Evolutionary conservation across 306 rosid species (phyloP).

Genomic region (Neltuma alba): DNA sequence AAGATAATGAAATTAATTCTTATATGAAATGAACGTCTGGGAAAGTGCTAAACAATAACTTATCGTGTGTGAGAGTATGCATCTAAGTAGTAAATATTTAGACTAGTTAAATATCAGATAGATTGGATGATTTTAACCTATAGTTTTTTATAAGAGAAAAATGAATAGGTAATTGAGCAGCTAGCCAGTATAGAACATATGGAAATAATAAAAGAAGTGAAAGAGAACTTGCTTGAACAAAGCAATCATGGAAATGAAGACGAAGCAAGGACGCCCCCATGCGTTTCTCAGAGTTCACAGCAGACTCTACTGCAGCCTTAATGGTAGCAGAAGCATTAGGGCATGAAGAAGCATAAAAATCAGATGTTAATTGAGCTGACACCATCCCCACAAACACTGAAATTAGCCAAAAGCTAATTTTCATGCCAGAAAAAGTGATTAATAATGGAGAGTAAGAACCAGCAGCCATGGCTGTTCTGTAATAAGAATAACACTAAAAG

Average conservation of each 20-base stretch:
- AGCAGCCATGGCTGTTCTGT: slow-evolving; percentile 11
- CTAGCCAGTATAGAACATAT: background rate
- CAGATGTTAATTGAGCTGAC: slow-evolving; percentile 52
- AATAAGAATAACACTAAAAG: no score
- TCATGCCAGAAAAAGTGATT: background rate
- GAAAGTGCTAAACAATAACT: background rate
- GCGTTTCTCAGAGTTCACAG: slow-evolving; percentile 57
- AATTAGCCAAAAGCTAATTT: background rate
- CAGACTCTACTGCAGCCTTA: slow-evolving; percentile 41
- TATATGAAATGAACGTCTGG: background rate
- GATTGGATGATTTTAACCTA: no score
- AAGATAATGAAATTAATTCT: background rate
- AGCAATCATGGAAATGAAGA: slow-evolving; percentile 79
- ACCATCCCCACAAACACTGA: slow-evolving; percentile 29
- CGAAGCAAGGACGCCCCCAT: slow-evolving; percentile 86
- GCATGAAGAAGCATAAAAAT: slow-evolving; percentile 55
- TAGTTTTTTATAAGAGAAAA: no score
- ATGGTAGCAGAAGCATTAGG: slow-evolving; percentile 57
- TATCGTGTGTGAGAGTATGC: background rate
- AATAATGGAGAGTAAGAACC: background rate
- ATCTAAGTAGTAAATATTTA: no score
- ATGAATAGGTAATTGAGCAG: no score
- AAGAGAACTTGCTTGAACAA: slow-evolving; percentile 63
- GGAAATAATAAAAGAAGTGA: background rate
- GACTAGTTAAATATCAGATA: no score